Evolutionary conservation across 2,329 filamentous ascomycete genomes (phyloP), one percentile per base, ranked within the genome.

Genomic region (Monosporascus sp.): DNA sequence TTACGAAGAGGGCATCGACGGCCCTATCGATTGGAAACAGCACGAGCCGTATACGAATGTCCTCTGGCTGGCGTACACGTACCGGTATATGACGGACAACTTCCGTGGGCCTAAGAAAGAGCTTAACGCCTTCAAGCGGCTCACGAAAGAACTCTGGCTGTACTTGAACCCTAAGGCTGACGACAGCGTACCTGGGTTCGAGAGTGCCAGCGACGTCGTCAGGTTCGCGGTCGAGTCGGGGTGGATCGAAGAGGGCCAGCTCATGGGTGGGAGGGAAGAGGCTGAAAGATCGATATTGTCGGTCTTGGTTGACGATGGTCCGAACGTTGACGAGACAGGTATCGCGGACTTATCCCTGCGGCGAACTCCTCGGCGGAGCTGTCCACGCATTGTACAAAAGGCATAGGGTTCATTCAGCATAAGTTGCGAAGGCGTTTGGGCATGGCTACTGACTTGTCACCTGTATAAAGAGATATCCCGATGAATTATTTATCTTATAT

Each of bases 41-140:
- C 77, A 80, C 57, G 74, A 74, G 27, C 81, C 83, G 1, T 86
- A 85, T 64, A 84, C 80, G 5, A 86, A 86, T 56, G 81, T 85
- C 1, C 69, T 86, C 18, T 86, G 83, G 83, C 72, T 86, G 42
- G 79, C 81, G 3, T 86, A 85, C 56, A 69, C 84, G 5, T 84
- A 84, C 60, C 69, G 73, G 37, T 84, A 83, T 64, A 66, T 84
- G 52, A 60, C 71, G 3, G 59, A 56, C 6, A 71, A 76, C 54
- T 84, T 81, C 57, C 56, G 60, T 11, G 80, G 80, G 5, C 69
- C 72, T 8, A 74, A 71, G 58, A 71, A 69, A 53, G 74, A 78
- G 20, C 62, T 83, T 14, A 62, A 61, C 4, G 55, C 58, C 2
- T 85, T 84, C 60, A 72, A 70, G 53, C 68, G 67, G 17, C 65